Evolutionary conservation across 768 basidiomycete species (phyloP).

Genomic region (Kwoniella pini): DNA sequence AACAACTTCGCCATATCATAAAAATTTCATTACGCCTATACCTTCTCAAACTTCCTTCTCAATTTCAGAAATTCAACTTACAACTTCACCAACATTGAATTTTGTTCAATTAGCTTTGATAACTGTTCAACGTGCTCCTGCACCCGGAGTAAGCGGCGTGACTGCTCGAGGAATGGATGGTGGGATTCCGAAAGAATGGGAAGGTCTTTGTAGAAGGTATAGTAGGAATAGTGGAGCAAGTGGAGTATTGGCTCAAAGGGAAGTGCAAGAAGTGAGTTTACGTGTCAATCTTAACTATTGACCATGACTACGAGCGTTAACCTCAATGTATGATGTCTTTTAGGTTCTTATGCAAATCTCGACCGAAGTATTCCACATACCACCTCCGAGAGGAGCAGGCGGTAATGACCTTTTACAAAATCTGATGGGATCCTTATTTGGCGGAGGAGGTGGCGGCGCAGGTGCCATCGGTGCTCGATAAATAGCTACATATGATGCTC

Average conservation of each 20-base stretch:
- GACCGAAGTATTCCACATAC: slow-evolving; percentile 78
- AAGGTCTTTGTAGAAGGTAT: slow-evolving; percentile 79
- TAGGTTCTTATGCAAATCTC: slow-evolving; percentile 42
- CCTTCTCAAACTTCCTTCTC: slow-evolving; percentile 32
- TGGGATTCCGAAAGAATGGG: slow-evolving; percentile 62
- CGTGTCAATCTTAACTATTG: neutral
- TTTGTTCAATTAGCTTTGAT: slow-evolving; percentile 86
- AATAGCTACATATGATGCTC: too few species aligned
- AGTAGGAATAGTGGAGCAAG: slow-evolving; percentile 69
- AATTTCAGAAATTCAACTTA: slow-evolving; percentile 66
- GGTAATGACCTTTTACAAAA: slow-evolving; percentile 78
- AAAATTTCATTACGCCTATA: slow-evolving; percentile 55
- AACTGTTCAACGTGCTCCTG: slow-evolving; percentile 71
- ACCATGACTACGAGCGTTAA: neutral
- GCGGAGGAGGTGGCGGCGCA: slow-evolving; percentile 60
- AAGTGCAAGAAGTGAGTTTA: slow-evolving; percentile 49
- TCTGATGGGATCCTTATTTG: slow-evolving; percentile 85
- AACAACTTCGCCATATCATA: slow-evolving; percentile 35
- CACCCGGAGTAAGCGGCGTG: slow-evolving; percentile 66
- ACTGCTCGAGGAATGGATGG: slow-evolving; percentile 74
- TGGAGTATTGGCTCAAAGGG: slow-evolving; percentile 57
- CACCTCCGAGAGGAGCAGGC: slow-evolving; percentile 66
- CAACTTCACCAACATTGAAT: slow-evolving; percentile 74
- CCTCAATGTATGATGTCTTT: neutral
- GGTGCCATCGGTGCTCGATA: slow-evolving; percentile 13